Evolutionary conservation across 2,329 filamentous ascomycete genomes (phyloP), one percentile per base, ranked within the genome.

Genomic region (Fusarium siculi): DNA sequence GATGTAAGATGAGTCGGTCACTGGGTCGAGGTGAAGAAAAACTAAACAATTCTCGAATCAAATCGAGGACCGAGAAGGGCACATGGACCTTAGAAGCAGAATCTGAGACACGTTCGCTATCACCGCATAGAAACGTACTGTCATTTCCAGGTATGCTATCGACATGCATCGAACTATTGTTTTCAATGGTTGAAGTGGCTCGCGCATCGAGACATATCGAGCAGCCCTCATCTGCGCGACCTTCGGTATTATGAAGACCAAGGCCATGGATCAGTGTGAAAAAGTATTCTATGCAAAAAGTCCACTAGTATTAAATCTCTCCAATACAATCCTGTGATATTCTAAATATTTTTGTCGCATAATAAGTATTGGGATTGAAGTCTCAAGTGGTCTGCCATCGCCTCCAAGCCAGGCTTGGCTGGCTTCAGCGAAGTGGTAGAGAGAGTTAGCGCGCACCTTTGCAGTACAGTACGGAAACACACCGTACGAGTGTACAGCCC

Each of bases 101-200:
- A 68, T 62, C 54, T 57, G 58, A 74, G 69, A 74, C 72, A 75
- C 34, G 61, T 53, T 73, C 58, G 47, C 59, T 53, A 49, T 53
- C 28, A 39, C 34, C 60, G 43, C 47, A 61, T 63, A 18, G 40
- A 47, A 39, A 18, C 19, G 37, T 25, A 44, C 39, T 28, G 34
- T 40, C 50, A 54, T 54, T 40, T 28, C 50, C 14, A 60, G 60
- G 64, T 37, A 72, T 59, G 43, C 30, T 62, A 58, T 63, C 52
- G 44, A 42, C 44, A 60, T 54, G 54, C 60, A 64, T 63, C 54
- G n/a, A 74, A 69, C 67, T 74, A 74, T 74, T 74, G 57, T 42
- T 66, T 60, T 61, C 32, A 50, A 54, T 56, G 56, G 52, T 58
- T 39, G 36, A 67, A 66, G 52, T 66, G 39, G 50, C 64, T 73